These are phyloP conservation scores for Ganoderma boninense DNA, from an alignment of 1,284 basidiomycete genomes.

Conservation along the genomic window DNA sequence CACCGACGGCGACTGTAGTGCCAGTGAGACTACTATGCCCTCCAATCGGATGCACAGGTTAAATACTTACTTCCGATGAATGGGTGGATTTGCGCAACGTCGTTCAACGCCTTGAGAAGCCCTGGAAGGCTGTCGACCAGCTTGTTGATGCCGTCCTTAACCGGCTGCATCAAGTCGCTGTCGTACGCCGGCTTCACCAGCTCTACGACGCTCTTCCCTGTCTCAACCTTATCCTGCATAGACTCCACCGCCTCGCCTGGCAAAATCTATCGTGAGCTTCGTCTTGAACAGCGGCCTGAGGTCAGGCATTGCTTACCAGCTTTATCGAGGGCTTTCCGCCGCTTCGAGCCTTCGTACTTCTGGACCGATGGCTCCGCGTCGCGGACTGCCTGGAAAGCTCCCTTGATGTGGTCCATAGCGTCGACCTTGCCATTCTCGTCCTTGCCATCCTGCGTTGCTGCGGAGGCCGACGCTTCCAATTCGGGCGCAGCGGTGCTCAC, in stretches of 20 bases:
- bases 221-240: conserved; percentile 9
- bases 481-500: background rate
- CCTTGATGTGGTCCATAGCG: conserved; percentile 11
- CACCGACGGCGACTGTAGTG: conserved; percentile 48
- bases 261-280: background rate
- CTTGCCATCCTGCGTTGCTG: background rate
- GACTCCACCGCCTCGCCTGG: conserved; percentile 7
- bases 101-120: conserved; percentile 37
- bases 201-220: conserved; percentile 5
- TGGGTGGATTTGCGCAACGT: conserved; percentile 40
- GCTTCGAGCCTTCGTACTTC: conserved; percentile 15
- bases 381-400: conserved; percentile 8
- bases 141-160: conserved; percentile 28
- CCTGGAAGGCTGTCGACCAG: conserved; percentile 38
- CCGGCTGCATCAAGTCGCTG: conserved; percentile 20
- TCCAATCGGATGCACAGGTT: background rate
- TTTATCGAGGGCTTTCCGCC: conserved; percentile 13
- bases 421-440: conserved; percentile 20
- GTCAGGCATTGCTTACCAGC: conserved; percentile 11
- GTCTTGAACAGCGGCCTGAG: background rate
- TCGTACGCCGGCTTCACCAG: conserved; percentile 16
- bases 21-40: background rate
- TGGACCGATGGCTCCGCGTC: conserved; percentile 11
- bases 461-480: background rate
- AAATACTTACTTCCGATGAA: conserved; percentile 35